These are phyloP conservation scores for Candida glaebosa DNA, from an alignment of 805 yeast species.

Conservation along the genomic window DNA sequence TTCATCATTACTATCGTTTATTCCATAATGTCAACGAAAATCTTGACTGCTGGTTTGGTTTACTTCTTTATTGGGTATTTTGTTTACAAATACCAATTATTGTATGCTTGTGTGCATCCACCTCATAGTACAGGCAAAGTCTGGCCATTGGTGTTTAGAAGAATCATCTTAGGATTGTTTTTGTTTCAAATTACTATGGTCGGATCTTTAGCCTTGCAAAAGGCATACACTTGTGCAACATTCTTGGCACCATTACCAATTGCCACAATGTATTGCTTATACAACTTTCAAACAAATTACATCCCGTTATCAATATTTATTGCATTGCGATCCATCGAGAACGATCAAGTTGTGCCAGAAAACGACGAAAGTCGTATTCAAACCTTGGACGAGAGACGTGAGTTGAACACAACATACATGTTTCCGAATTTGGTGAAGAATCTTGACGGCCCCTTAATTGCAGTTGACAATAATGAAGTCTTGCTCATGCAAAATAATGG, in stretches of 20 bases:
- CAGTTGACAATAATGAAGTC: constrained; percentile 50
- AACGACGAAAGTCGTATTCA: constrained; percentile 23
- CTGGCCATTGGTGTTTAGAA: constrained; percentile 60
- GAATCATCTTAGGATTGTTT: constrained; percentile 52
- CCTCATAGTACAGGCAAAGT: constrained; percentile 66
- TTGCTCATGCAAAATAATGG: constrained; percentile 29
- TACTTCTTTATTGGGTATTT: constrained; percentile 56
- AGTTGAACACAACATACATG: constrained; percentile 64
- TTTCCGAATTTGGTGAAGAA: constrained; percentile 70
- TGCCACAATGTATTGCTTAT: constrained; percentile 59
- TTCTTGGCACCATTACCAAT: constrained; percentile 75
- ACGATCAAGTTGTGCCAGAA: constrained; percentile 29
- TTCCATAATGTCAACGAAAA: constrained; percentile 59
- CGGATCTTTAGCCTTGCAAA: constrained; percentile 63
- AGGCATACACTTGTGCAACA: constrained; percentile 73
- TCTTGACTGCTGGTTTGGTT: constrained; percentile 54
- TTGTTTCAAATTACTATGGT: constrained; percentile 61
- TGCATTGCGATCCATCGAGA: constrained; percentile 77
- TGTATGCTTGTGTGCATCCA: constrained; percentile 60
- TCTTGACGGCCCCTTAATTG: constrained; percentile 84
- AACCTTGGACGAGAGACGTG: constrained; percentile 79
- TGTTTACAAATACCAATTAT: constrained; percentile 59
- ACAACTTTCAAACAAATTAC: constrained; percentile 79
- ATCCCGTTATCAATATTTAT: constrained; percentile 80
- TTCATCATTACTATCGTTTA: constrained; percentile 57